A percentile compares a stretch with the other conserved stretches of the same genome.
phyloP scores from a whole-genome alignment of 805 yeast species.

The Kazachstania martiniae region DNA sequence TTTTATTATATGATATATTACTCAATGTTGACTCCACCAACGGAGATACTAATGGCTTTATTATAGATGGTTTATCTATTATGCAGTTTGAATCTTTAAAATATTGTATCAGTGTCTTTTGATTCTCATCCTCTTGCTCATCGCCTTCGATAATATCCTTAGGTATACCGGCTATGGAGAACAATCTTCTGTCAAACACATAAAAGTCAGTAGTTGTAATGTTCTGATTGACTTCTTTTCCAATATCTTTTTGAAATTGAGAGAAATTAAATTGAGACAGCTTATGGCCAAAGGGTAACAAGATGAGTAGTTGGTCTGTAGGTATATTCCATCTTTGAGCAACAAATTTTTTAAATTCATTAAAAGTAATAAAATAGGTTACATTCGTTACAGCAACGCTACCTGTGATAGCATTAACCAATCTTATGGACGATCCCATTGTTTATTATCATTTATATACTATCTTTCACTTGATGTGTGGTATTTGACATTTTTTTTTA shows the following conservation, averaged over 20 bases:
- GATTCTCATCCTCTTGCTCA: background rate
- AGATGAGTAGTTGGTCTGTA: conserved; percentile 34
- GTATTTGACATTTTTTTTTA: too few relatives aligned
- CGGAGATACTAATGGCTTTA: conserved; percentile 27
- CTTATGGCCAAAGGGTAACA: conserved; percentile 57
- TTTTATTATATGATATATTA: conserved; percentile 9
- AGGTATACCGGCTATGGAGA: conserved; percentile 28
- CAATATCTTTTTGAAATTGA: conserved; percentile 19
- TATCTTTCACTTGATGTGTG: too few relatives aligned
- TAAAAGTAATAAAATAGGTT: conserved; percentile 30
- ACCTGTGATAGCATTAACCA: conserved; percentile 39
- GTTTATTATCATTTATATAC: too few relatives aligned
- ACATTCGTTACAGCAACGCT: conserved; percentile 25
- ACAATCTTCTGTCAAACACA: conserved; percentile 53
- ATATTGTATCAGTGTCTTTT: background rate
- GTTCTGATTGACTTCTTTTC: conserved; percentile 15
- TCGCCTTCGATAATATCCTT: background rate
- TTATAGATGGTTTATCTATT: background rate
- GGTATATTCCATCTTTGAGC: conserved; percentile 33
- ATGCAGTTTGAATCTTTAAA: background rate
- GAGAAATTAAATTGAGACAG: conserved; percentile 28
- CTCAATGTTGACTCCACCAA: background rate
- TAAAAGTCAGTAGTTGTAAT: conserved; percentile 17
- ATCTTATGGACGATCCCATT: too few relatives aligned
- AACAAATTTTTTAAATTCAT: conserved; percentile 34